These are phyloP conservation scores for Zymoseptoria ardabiliae DNA, from an alignment of 2,329 filamentous ascomycete species.

Conservation along the genomic window DNA sequence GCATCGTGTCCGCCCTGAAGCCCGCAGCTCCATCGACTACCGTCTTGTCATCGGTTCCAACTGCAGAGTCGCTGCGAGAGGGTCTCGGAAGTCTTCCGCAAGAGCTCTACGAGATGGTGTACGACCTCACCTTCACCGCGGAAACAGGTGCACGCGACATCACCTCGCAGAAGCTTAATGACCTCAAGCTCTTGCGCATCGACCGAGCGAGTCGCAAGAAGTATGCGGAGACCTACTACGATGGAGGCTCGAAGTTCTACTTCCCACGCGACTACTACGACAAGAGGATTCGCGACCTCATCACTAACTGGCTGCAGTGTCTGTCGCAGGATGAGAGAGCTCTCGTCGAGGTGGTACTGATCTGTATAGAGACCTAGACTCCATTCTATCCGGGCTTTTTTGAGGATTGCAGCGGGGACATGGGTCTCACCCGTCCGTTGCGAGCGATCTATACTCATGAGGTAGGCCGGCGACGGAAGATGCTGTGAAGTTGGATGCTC, in stretches of 20 bases:
- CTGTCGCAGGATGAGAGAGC: not conserved
- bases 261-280: not conserved
- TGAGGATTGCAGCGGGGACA: not conserved
- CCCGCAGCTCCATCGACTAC: not conserved
- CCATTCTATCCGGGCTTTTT: not conserved
- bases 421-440: not conserved
- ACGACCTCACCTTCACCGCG: conserved; percentile 4
- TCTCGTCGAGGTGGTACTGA: not conserved
- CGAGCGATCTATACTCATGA: not conserved
- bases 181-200: not conserved
- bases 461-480: not conserved
- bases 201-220: not conserved
- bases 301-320: not conserved
- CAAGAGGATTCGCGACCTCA: not conserved
- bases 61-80: not conserved
- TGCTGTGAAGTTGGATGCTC: not conserved
- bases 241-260: not conserved
- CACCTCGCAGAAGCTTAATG: not conserved
- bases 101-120: conserved; percentile 8
- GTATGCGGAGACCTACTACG: conserved; percentile 1
- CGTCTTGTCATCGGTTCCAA: not conserved
- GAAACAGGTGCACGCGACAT: not conserved
- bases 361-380: not conserved
- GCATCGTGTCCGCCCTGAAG: not conserved
- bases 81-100: conserved; percentile 1